Evolutionary conservation across 2,329 filamentous ascomycete species (phyloP).

Genomic region (Ophidiomyces ophidiicola): DNA sequence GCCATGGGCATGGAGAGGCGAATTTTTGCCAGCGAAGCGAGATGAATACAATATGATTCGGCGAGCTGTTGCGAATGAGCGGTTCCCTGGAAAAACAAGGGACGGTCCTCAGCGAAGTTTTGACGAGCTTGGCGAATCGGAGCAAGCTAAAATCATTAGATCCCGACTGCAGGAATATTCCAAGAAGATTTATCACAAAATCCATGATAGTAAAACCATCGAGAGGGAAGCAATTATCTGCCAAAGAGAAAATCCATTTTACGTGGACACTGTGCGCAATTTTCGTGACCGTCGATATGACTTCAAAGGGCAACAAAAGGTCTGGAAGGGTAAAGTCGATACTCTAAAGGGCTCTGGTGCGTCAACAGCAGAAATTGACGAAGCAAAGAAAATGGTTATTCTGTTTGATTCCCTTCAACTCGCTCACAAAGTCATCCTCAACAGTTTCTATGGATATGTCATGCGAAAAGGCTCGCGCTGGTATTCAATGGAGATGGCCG

Average conservation of each 20-base stretch:
- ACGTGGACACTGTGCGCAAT: conserved; percentile 88
- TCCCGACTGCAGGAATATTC: conserved; percentile 87
- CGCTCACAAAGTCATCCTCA: conserved; percentile 96
- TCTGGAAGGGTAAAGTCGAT: conserved; percentile 96
- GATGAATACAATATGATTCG: conserved; percentile 99
- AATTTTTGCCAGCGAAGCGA: conserved; percentile 87
- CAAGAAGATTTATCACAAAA: conserved; percentile 99
- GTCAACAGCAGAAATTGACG: conserved; percentile 62
- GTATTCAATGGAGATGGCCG: conserved; percentile 99
- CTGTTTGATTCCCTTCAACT: conserved; percentile 91
- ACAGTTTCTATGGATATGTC: conserved; percentile 98
- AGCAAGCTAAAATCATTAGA: conserved; percentile 66
- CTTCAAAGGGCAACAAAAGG: conserved; percentile 95
- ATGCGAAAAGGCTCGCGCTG: conserved; percentile 98
- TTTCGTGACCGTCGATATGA: conserved; percentile 97
- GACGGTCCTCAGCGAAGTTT: conserved; percentile 62
- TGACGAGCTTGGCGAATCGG: conserved; percentile 66
- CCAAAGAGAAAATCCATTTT: conserved; percentile 95
- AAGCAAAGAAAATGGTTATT: conserved; percentile 97
- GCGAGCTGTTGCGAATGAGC: conserved; percentile 80
- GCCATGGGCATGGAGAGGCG: conserved; percentile 96
- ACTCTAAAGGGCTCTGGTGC: conserved; percentile 73
- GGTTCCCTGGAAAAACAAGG: conserved; percentile 67
- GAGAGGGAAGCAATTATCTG: conserved; percentile 95
- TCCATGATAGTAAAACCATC: conserved; percentile 86